A percentile compares a stretch with the other conserved stretches of the same genome.
Evolutionary conservation across 805 yeast genomes (phyloP).

Genomic region (Candida sphagnicola): DNA sequence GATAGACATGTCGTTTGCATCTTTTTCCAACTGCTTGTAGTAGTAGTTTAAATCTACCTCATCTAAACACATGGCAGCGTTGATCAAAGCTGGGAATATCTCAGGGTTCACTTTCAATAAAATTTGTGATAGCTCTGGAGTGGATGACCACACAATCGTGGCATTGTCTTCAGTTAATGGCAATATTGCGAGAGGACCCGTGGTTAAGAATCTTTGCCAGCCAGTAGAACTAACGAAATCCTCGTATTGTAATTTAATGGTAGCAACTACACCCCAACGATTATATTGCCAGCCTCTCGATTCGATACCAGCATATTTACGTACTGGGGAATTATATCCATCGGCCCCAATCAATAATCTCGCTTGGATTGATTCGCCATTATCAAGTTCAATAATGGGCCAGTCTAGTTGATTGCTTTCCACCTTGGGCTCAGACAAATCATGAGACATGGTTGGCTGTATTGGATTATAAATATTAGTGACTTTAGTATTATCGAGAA

Average conservation of each 20-base stretch:
- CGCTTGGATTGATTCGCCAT: conserved; percentile 61
- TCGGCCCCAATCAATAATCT: conserved; percentile 92
- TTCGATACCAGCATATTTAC: conserved; percentile 74
- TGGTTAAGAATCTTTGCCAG: conserved; percentile 87
- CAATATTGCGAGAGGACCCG: conserved; percentile 89
- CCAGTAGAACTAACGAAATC: conserved; percentile 64
- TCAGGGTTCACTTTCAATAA: conserved; percentile 56
- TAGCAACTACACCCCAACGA: conserved; percentile 90
- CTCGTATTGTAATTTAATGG: conserved; percentile 69
- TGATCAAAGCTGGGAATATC: conserved; percentile 65
- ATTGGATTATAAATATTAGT: conserved; percentile 37
- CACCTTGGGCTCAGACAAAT: conserved; percentile 16
- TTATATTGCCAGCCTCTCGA: conserved; percentile 91
- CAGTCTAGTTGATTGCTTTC: conserved; percentile 43
- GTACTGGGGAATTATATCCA: conserved; percentile 91
- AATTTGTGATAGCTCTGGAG: conserved; percentile 67
- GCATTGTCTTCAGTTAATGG: conserved; percentile 86
- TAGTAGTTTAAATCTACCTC: conserved; percentile 74
- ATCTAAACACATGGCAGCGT: conserved; percentile 81
- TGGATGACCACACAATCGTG: conserved; percentile 91
- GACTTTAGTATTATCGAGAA: conserved; percentile 68
- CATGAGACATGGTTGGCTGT: conserved; percentile 10
- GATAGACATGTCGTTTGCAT: conserved; percentile 45
- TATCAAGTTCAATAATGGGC: conserved; percentile 70
- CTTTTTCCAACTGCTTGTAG: conserved; percentile 38